phyloP scores from a whole-genome alignment of 345 rosid species.

The Barbarea vulgaris region DNA sequence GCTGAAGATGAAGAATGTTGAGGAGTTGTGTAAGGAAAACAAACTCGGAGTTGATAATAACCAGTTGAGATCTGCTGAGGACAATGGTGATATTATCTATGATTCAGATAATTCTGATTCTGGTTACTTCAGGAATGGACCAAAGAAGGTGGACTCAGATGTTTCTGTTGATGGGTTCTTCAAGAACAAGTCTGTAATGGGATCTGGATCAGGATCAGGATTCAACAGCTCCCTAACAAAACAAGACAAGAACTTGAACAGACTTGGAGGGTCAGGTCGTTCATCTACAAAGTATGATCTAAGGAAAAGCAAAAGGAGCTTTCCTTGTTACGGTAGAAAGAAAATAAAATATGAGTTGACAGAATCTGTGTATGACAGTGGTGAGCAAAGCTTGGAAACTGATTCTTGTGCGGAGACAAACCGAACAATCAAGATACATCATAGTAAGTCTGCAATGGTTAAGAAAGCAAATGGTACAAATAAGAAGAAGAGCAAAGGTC shows the following conservation, averaged over 20 bases:
- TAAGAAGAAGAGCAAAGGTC: conserved; percentile 68
- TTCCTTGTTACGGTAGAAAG: conserved; percentile 42
- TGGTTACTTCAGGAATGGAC: conserved; percentile 69
- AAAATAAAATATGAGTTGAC: conserved; percentile 45
- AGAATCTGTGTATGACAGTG: conserved; percentile 54
- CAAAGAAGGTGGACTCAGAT: conserved; percentile 60
- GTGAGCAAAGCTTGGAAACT: conserved; percentile 55
- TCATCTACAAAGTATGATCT: conserved; percentile 47
- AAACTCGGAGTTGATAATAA: conserved; percentile 31
- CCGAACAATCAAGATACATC: conserved; percentile 34
- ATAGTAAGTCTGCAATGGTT: conserved; percentile 42
- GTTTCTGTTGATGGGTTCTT: conserved; percentile 53
- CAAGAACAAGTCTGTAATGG: conserved; percentile 43
- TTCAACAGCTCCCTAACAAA: conserved; percentile 44
- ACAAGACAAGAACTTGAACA: conserved; percentile 46
- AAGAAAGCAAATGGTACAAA: conserved; percentile 44
- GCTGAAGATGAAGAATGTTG: conserved; percentile 44
- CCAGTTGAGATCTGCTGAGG: conserved; percentile 41
- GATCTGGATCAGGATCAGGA: conserved; percentile 48
- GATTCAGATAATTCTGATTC: conserved; percentile 69
- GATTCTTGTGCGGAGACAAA: conserved; percentile 48
- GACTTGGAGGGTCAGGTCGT: conserved; percentile 43
- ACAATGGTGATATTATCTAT: conserved; percentile 24
- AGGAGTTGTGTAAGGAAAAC: conserved; percentile 37
- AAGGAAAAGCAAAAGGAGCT: conserved; percentile 48